Evolutionary conservation across 2,329 filamentous ascomycete genomes (phyloP).

Genomic region (Fusarium guadeloupense): DNA sequence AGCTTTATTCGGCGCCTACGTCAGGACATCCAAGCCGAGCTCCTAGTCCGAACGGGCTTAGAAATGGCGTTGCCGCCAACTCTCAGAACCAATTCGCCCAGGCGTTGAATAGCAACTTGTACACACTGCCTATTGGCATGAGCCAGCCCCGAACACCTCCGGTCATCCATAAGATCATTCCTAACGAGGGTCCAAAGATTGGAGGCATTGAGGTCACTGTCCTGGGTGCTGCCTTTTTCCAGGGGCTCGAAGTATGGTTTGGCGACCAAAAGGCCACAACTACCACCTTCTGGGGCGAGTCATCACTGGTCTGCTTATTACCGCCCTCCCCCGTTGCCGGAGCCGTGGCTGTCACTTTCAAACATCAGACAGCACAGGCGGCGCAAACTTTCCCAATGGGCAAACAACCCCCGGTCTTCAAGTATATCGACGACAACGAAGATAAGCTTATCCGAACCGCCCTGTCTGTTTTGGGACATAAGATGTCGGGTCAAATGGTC

Average conservation of each 20-base stretch:
- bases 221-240: conserved; percentile 81
- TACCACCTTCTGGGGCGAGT: conserved; percentile 82
- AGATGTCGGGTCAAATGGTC: conserved; percentile 70
- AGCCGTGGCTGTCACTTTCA: conserved; percentile 76
- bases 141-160: conserved; percentile 58
- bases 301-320: conserved; percentile 80
- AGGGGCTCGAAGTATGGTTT: conserved; percentile 83
- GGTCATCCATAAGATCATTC: conserved; percentile 84
- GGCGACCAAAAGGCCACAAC: conserved; percentile 72
- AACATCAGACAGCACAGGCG: conserved; percentile 57
- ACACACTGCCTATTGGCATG: conserved; percentile 59
- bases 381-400: conserved; percentile 49
- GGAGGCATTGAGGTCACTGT: conserved; percentile 90
- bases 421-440: conserved; percentile 77
- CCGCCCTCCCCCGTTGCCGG: conserved; percentile 76
- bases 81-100: conserved; percentile 57
- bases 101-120: conserved; percentile 59
- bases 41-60: conserved; percentile 71
- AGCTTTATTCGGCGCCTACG: conserved; percentile 75
- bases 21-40: conserved; percentile 81
- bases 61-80: conserved; percentile 56
- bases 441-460: conserved; percentile 75
- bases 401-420: conserved; percentile 67
- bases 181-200: conserved; percentile 80
- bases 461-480: conserved; percentile 69